Conservation (phyloP, 345 rosid genomes). For the Mallotus nudiflorus region DNA sequence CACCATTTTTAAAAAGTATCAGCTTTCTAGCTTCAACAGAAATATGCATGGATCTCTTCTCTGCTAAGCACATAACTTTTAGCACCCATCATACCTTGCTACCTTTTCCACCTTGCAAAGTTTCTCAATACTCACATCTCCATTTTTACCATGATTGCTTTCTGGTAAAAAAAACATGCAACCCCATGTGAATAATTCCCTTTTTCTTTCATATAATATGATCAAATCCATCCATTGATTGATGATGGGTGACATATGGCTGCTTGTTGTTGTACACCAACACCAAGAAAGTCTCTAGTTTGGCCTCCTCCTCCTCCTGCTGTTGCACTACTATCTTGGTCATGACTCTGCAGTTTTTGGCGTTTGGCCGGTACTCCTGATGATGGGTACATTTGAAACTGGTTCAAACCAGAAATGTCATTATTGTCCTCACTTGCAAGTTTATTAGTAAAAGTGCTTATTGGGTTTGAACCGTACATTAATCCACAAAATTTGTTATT, state of each 20-base stretch:
- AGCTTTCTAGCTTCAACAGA: conserved; percentile 35
- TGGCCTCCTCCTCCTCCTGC: conserved; percentile 51
- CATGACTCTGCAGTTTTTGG: conserved; percentile 39
- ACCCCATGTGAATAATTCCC: conserved; percentile 2
- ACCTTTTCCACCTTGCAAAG: conserved; percentile 40
- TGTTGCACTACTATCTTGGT: conserved; percentile 20
- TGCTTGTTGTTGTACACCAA: conserved; percentile 71
- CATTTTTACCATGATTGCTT: conserved; percentile 7
- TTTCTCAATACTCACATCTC: conserved; percentile 21
- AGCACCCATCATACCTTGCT: conserved; percentile 26
- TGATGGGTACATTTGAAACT: conserved; percentile 51
- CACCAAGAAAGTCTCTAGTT: conserved; percentile 93
- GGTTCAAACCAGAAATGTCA: neutral
- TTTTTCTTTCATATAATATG: neutral
- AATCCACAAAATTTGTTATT: conserved; percentile 54
- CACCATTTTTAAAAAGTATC: conserved; percentile 30
- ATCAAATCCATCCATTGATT: conserved; percentile 67
- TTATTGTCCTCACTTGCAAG: conserved; percentile 23
- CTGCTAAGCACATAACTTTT: conserved; percentile 18
- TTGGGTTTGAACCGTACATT: conserved; percentile 38
- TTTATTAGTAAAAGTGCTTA: neutral
- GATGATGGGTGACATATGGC: conserved; percentile 57
- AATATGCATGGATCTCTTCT: conserved; percentile 48
- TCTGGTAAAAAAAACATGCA: conserved; percentile 11
- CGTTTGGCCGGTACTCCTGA: conserved; percentile 38